phyloP scores from a whole-genome alignment of 1,284 basidiomycete species.

The Takashimella tepidaria region DNA sequence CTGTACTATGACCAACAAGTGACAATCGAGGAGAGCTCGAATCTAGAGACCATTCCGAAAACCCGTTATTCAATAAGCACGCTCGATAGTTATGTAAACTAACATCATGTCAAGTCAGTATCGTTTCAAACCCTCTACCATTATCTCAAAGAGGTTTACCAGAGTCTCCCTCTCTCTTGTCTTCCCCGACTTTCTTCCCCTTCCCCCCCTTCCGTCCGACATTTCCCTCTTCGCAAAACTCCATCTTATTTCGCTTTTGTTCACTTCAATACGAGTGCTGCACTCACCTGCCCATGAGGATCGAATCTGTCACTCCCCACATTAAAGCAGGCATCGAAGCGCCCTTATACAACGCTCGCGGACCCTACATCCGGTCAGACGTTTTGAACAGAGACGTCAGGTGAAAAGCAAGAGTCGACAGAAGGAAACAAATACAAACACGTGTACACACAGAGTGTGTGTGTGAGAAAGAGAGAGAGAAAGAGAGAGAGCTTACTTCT shows the following conservation, averaged over 20 bases:
- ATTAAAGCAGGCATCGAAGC: constrained; percentile 46
- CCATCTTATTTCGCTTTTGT: too few relatives aligned
- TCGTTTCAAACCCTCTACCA: too few relatives aligned
- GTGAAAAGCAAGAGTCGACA: too few relatives aligned
- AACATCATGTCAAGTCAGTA: background rate
- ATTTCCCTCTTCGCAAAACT: too few relatives aligned
- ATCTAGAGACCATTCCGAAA: constrained; percentile 30
- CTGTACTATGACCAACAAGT: constrained; percentile 41
- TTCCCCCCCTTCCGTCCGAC: too few relatives aligned
- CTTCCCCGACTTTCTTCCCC: too few relatives aligned
- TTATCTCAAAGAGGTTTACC: too few relatives aligned
- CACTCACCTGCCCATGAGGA: constrained; percentile 47
- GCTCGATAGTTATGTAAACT: constrained; percentile 48
- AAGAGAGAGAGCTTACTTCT: constrained; percentile 23
- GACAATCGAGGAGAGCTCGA: constrained; percentile 25
- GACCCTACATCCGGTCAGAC: constrained; percentile 26
- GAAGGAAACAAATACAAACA: too few relatives aligned
- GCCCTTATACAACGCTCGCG: constrained; percentile 46
- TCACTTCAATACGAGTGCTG: too few relatives aligned
- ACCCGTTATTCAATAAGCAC: constrained; percentile 35
- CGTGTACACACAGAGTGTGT: too few relatives aligned
- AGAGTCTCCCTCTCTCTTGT: background rate
- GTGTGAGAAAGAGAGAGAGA: background rate
- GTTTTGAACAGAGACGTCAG: too few relatives aligned
- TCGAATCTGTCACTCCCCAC: constrained; percentile 47